These are phyloP conservation scores for Paecilomyces sp. DNA, from an alignment of 2,329 filamentous ascomycete species.

Conservation along the genomic window DNA sequence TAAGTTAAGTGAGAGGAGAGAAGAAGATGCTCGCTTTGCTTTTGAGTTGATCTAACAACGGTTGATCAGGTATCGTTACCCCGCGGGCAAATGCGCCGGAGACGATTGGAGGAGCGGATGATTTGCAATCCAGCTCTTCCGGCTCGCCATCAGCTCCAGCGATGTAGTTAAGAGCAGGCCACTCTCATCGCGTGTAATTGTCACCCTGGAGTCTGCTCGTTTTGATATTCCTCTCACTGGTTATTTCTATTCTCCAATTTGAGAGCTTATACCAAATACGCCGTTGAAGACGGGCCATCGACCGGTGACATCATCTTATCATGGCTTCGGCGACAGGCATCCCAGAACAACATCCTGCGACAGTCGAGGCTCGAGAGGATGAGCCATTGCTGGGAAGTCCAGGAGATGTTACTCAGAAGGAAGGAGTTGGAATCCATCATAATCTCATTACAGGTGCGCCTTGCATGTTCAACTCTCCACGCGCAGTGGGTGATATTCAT, in stretches of 20 bases:
- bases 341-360: constrained; percentile 45
- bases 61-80: not conserved
- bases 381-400: constrained; percentile 64
- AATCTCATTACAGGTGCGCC: constrained; percentile 69
- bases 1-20: not conserved
- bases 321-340: constrained; percentile 67
- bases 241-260: not conserved
- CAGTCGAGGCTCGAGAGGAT: constrained; percentile 44
- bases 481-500: not conserved
- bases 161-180: not conserved
- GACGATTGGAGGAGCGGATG: not conserved
- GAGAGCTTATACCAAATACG: not conserved
- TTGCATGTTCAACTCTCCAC: constrained; percentile 1
- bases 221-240: not conserved
- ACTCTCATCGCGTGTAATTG: not conserved
- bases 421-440: constrained; percentile 55
- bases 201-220: not conserved
- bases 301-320: constrained; percentile 1
- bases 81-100: not conserved
- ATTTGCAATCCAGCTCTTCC: not conserved
- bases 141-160: not conserved
- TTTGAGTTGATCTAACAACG: not conserved
- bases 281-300: not conserved
- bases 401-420: constrained; percentile 66
- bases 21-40: not conserved